Base-by-base conservation (phyloP, 1,284 basidiomycete species). In the Trametes sp. region DNA sequence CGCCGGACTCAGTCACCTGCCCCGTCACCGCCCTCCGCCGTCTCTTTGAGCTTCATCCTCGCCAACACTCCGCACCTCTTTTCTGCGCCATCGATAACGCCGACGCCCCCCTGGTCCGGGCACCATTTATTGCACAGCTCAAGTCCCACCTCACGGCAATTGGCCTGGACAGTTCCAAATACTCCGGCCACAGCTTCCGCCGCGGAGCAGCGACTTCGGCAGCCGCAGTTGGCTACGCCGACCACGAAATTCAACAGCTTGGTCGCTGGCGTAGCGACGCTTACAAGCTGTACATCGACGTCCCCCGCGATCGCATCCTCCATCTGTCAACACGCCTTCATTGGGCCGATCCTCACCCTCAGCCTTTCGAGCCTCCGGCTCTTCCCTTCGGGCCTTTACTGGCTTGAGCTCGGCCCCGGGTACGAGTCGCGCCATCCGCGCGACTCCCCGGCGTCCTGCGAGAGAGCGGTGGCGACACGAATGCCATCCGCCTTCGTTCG, bases 231-330 rank as follows among this genome's bases (percentile, higher is more conserved):
- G 76, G 76, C 1, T 75, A 66, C 56, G 64, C 69, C 1, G 72
- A 77, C 33, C 67, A 77, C 50, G 72, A 78, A 51, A 77, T 79
- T 28, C 76, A 78, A 52, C 70, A 74, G 19, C 65, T 79, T 0
- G 74, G 77, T 1, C 66, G 73, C 10, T 79, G 76, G 77, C 63
- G 69, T 10, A 77, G 75, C 57, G 71, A 79, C 50, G 68, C 73
- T 2, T 77, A 75, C 70, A 77, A 77, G 54, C 66, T 77, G 0
- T 77, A 79, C 58, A 68, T 77, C 24, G 75, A 77, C 21, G 51
- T 69, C n/a, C 62, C 69, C 4, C 48, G 36, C 1, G 55, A 69
- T 21, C 63, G 68, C 2, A 56, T 75, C 23, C 67, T 76, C n/a
- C 66, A 72, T 21, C 68, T 78, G 29, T 77, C 74, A 13, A 61